Conservation (phyloP, 306 rosid species). For the Ceratonia siliqua region DNA sequence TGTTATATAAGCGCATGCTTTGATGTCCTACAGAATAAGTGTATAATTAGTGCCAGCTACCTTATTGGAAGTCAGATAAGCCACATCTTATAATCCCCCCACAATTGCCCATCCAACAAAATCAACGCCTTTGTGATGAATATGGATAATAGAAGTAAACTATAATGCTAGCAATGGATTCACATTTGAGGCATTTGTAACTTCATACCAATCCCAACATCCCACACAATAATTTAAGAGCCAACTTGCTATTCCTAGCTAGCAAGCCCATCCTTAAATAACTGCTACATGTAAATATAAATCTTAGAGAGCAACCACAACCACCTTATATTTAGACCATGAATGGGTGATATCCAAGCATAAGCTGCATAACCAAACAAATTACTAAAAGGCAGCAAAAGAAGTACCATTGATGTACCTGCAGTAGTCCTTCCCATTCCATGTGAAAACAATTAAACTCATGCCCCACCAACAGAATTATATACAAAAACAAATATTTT, state of each 20-base stretch:
- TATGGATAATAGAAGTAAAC: background rate
- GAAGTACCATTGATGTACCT: background rate
- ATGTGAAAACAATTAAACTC: background rate
- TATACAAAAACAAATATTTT: too few relatives aligned
- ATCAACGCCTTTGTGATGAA: background rate
- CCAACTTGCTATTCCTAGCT: background rate
- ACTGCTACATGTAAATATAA: background rate
- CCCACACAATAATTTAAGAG: background rate
- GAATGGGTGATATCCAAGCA: background rate
- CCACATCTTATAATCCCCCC: background rate
- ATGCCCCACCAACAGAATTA: background rate
- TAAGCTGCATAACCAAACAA: background rate
- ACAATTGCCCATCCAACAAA: background rate
- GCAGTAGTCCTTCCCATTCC: background rate
- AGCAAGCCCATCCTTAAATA: background rate
- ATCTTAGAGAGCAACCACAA: background rate
- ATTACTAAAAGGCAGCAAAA: background rate
- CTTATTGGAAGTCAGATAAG: background rate
- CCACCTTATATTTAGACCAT: background rate
- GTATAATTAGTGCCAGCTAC: background rate
- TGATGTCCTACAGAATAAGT: background rate
- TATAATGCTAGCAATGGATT: background rate
- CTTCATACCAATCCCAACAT: slow-evolving; percentile 1
- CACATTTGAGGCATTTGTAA: background rate
- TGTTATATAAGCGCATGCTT: background rate